These are phyloP conservation scores for Alternaria novae-zelandiae DNA, from an alignment of 2,329 filamentous ascomycete genomes.

Conservation along the genomic window DNA sequence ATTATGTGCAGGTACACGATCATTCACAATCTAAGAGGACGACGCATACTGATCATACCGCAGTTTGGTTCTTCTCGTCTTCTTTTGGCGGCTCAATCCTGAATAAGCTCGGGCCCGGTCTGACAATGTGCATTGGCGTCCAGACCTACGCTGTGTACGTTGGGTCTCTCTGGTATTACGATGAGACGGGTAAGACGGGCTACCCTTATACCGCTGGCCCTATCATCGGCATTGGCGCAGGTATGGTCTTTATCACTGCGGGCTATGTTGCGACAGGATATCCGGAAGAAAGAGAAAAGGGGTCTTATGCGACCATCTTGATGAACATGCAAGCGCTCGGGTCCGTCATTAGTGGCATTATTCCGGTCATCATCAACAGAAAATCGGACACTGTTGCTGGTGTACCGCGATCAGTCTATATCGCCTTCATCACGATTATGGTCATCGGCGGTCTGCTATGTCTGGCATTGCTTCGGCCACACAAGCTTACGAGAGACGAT, in stretches of 20 bases:
- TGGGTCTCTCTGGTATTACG: constrained; percentile 43
- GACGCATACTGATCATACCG: neutral
- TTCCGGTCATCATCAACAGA: constrained; percentile 41
- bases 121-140: constrained; percentile 42
- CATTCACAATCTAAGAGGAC: no score
- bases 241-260: constrained; percentile 42
- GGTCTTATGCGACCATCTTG: constrained; percentile 37
- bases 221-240: constrained; percentile 42
- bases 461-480: constrained; percentile 33
- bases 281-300: constrained; percentile 40
- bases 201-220: constrained; percentile 39
- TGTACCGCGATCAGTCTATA: constrained; percentile 39
- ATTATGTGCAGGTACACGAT: constrained; percentile 28
- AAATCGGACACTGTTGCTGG: constrained; percentile 37
- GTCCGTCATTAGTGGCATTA: constrained; percentile 38
- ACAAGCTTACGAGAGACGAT: constrained; percentile 39
- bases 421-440: constrained; percentile 40
- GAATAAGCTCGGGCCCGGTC: constrained; percentile 39
- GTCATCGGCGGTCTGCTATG: constrained; percentile 34
- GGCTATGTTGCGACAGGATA: constrained; percentile 41
- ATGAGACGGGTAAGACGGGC: constrained; percentile 39
- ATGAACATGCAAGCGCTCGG: constrained; percentile 43
- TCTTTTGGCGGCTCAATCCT: constrained; percentile 41
- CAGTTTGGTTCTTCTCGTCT: constrained; percentile 42
- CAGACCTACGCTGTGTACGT: constrained; percentile 41